Base-by-base conservation (phyloP, 441 rosid species). In the Breynia disticha region DNA sequence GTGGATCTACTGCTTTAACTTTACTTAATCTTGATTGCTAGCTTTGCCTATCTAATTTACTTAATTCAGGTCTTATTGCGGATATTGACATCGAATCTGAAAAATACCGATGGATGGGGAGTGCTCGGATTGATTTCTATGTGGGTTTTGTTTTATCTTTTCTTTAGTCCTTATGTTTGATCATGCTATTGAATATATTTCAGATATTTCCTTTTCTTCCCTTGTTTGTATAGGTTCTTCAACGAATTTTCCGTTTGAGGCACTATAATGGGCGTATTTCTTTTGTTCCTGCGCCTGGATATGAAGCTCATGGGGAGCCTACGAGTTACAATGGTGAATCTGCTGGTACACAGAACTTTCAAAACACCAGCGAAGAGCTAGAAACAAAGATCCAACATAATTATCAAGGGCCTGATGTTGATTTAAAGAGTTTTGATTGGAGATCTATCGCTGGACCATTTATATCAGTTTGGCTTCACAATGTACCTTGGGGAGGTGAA, bases 21-120 rank as follows among this genome's bases (percentile, higher is more conserved):
- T 49, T n/a, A n/a, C n/a, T n/a, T n/a, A n/a, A 42, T 45, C 56
- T 44, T 12, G 2, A 10, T 6, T 1, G 48, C 38, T 38, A 61
- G n/a, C 55, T 38, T 32, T 38, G 48, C 42, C n/a, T 19, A 11
- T 39, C 24, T 22, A 37, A 59, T 56, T 24, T 44, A 38, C 43
- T 64, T 14, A 15, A 63, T 70, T 61, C 79, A 87, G 98, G 98
- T 69, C 65, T 90, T 54, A 78, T 90, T 60, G 98, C 98, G 42
- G 96, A 90, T 69, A 75, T 90, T 63, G 98, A 90, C 73, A 85
- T 90, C 15, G 98, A 87, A 60, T 87, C 96, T 47, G 98, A 90
- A 63, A 85, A 78, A 62, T 87, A 80, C 61, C 77, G 96, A 63
- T 90, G 98, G 96, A 81, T 90, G 96, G 98, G 98, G 42, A 72